A percentile compares a stretch with the other conserved stretches of the same genome.
These are phyloP conservation scores for Phytophthora foliorum DNA, from an alignment of 352 stramenopile species.

Conservation along the genomic window DNA sequence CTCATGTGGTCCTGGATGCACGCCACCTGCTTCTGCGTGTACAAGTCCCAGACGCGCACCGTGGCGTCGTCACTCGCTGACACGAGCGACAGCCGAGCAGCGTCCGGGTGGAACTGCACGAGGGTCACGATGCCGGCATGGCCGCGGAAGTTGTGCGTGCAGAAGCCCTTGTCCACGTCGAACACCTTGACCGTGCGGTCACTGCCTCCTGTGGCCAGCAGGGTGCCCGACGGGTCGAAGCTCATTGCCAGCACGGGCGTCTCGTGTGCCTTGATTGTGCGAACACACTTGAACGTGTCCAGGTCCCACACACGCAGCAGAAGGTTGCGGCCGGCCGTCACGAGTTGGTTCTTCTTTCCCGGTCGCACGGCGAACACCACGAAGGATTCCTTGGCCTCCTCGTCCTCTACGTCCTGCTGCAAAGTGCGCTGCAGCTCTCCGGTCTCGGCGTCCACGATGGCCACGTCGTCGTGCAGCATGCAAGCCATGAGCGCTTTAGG, in stretches of 20 bases:
- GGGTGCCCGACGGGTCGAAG: slow-evolving; percentile 91
- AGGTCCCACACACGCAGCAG: slow-evolving; percentile 89
- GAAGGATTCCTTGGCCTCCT: slow-evolving; percentile 88
- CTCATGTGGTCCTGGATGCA: slow-evolving; percentile 96
- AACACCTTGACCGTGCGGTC: slow-evolving; percentile 97
- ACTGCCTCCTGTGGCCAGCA: slow-evolving; percentile 96
- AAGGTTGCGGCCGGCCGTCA: slow-evolving; percentile 87
- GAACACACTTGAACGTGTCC: slow-evolving; percentile 79
- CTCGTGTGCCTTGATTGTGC: slow-evolving; percentile 82
- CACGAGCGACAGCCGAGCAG: slow-evolving; percentile 71
- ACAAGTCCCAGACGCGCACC: slow-evolving; percentile 89
- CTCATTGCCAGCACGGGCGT: slow-evolving; percentile 88
- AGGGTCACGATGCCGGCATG: slow-evolving; percentile 91
- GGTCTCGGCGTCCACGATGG: slow-evolving; percentile 75
- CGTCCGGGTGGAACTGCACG: slow-evolving; percentile 86
- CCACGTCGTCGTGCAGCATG: slow-evolving; percentile 88
- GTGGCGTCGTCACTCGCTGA: slow-evolving; percentile 82
- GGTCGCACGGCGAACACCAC: slow-evolving; percentile 83
- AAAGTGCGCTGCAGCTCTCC: slow-evolving; percentile 79
- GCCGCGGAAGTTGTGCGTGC: slow-evolving; percentile 94
- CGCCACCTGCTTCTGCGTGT: slow-evolving; percentile 84
- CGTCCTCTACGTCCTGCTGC: slow-evolving; percentile 78
- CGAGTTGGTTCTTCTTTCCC: slow-evolving; percentile 77
- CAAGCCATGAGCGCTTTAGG: slow-evolving; percentile 61
- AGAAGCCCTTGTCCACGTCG: slow-evolving; percentile 93